phyloP scores from a whole-genome alignment of 2,329 filamentous ascomycete genomes.

The Fusarium coffeatum region DNA sequence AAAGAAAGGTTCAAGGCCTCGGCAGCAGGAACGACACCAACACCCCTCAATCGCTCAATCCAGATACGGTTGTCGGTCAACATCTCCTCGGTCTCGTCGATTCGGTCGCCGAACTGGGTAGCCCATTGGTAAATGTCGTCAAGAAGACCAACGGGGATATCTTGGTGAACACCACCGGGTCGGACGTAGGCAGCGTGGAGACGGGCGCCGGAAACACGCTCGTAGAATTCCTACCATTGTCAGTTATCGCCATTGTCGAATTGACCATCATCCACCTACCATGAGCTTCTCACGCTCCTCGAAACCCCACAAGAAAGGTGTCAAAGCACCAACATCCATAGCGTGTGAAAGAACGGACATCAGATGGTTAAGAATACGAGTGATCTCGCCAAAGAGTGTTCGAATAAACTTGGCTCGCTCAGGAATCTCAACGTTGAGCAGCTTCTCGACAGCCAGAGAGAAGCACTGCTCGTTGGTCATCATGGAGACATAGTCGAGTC shows the following conservation, averaged over 20 bases:
- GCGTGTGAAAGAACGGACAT: conserved; percentile 98
- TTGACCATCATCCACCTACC: conserved; percentile 66
- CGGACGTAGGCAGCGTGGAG: conserved; percentile 97
- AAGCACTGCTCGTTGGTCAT: conserved; percentile 99
- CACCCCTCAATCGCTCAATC: conserved; percentile 90
- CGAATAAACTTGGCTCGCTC: conserved; percentile 97
- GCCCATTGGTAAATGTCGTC: conserved; percentile 99
- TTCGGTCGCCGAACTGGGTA: conserved; percentile 97
- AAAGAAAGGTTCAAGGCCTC: conserved; percentile 99
- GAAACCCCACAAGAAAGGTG: conserved; percentile 99
- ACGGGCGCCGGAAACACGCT: conserved; percentile 97
- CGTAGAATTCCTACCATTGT: conserved; percentile 89
- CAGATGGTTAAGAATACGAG: conserved; percentile 92
- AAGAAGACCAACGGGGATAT: conserved; percentile 90
- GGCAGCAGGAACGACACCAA: conserved; percentile 89
- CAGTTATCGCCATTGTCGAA: conserved; percentile 5
- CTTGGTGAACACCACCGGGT: conserved; percentile 95
- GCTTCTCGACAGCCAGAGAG: conserved; percentile 94
- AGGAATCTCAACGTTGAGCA: conserved; percentile 95
- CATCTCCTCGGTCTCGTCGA: conserved; percentile 98
- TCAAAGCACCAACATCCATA: conserved; percentile 98
- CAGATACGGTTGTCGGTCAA: conserved; percentile 99
- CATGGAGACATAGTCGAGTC: conserved; percentile 99
- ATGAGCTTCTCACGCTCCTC: conserved; percentile 99
- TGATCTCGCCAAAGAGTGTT: conserved; percentile 95